A percentile compares a stretch with the other conserved stretches of the same genome.
Evolutionary conservation across 805 yeast genomes (phyloP).

Genomic region (Wickerhamiella alocasiicola): DNA sequence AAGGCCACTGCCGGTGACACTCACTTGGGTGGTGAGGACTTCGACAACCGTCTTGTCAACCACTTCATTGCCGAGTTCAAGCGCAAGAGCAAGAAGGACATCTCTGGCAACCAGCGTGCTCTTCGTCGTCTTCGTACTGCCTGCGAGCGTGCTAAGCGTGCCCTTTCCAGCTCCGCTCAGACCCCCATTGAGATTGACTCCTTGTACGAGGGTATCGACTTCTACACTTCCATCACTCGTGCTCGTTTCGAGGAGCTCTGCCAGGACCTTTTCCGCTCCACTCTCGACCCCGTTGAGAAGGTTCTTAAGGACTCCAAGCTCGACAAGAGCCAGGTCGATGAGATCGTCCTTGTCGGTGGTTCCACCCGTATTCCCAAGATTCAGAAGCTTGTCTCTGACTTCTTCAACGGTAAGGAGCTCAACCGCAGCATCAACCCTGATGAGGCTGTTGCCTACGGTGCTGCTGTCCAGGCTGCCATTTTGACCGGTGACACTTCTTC

Average conservation of each 20-base stretch:
- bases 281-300: conserved; percentile 88
- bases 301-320: conserved; percentile 86
- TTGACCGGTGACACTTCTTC: conserved; percentile 84
- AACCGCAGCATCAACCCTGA: conserved; percentile 97
- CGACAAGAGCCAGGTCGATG: conserved; percentile 75
- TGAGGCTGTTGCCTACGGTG: conserved; percentile 99
- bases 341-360: conserved; percentile 96
- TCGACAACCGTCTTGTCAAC: conserved; percentile 89
- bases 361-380: conserved; percentile 98
- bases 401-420: conserved; percentile 92
- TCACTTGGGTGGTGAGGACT: conserved; percentile 99
- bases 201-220: conserved; percentile 88
- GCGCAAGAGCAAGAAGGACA: conserved; percentile 88
- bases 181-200: conserved; percentile 96
- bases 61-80: conserved; percentile 89
- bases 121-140: conserved; percentile 97
- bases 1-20: conserved; percentile 99
- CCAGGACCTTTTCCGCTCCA: conserved; percentile 85
- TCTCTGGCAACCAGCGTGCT: conserved; percentile 86
- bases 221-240: conserved; percentile 86
- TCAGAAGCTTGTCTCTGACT: conserved; percentile 86
- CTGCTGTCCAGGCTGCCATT: conserved; percentile 99
- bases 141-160: conserved; percentile 98
- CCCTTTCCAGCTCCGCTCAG: conserved; percentile 91
- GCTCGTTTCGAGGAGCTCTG: conserved; percentile 96